Evolutionary conservation across 2,329 filamentous ascomycete genomes (phyloP), one percentile per base, ranked within the genome.

Genomic region (Onygenales sp.): DNA sequence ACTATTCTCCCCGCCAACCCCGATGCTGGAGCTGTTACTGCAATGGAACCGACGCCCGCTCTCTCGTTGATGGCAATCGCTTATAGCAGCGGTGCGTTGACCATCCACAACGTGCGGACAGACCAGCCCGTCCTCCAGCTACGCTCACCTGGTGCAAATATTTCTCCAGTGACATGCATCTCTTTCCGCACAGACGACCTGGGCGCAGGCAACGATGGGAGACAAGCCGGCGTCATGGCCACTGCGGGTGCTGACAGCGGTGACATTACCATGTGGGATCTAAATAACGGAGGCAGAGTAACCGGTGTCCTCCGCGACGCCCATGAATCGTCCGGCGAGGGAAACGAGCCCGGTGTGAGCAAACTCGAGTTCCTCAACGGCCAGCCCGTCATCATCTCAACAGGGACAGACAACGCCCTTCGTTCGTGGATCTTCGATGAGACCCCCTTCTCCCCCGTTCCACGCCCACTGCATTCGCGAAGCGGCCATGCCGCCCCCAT

Each of bases 381-480:
- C 0, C 94, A 98, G 67, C 87, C 89, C 5, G 86, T 97, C 2
- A 80, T 98, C 43, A 77, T 97, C 32, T 95, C 90, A 8, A 93
- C 89, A 59, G 94, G 93, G 4, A 78, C 87, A 47, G 93, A 98
- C 68, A 98, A 98, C 70, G 89, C 91, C 8, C 75, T 98, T 55
- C 94, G 92, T 67, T 91, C 90, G 5, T 96, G 92, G 92, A 93
- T 97, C 57, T 95, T 96, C 62, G 92, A 97, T 64, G 86, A 94
- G 67, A 85, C 85, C 0, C 91, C 92, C 0, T 95, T 95, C 67
- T 93, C 88, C 0, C 84, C 91, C 0, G 79, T 91, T 9, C 93
- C 93, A 2, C 82, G 92, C 14, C 86, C 89, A 31, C 75, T 98
- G 33, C 93, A 98, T 69, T 82, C 83, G 2, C 81, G 93, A 59